A percentile compares a stretch with the other conserved stretches of the same genome.
Evolutionary conservation across 2,329 filamentous ascomycete genomes (phyloP).

Genomic region (Cryphonectria radicalis): DNA sequence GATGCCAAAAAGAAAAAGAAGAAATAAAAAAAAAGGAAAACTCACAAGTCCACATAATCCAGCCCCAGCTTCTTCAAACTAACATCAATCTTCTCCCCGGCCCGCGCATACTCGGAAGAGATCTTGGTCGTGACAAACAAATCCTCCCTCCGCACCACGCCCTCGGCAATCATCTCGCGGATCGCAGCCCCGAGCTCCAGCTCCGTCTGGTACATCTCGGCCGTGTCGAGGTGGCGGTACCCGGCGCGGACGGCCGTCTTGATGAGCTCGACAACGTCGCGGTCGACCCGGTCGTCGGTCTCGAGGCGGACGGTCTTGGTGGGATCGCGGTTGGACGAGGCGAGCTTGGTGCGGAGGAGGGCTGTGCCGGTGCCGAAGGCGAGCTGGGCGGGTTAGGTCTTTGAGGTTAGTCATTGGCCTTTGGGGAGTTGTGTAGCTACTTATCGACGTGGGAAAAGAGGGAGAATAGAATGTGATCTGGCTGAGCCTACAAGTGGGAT

Average conservation of each 20-base stretch:
- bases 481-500: conserved; percentile 9
- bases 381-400: neutral
- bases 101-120: conserved; percentile 35
- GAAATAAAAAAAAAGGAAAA: neutral
- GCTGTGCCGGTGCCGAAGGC: conserved; percentile 9
- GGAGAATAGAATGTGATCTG: neutral
- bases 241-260: conserved; percentile 2
- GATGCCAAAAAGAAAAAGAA: no score
- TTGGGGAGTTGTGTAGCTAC: no score
- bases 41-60: conserved; percentile 68
- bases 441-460: neutral
- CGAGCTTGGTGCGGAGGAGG: conserved; percentile 2
- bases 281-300: neutral
- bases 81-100: conserved; percentile 40
- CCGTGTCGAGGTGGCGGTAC: conserved; percentile 8
- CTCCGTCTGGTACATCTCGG: conserved; percentile 22
- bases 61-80: conserved; percentile 65
- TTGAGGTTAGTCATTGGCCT: neutral
- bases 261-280: conserved; percentile 2
- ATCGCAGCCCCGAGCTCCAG: conserved; percentile 21
- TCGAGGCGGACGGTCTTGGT: neutral
- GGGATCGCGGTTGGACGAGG: neutral
- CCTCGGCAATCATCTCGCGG: conserved; percentile 5
- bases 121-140: conserved; percentile 25
- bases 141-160: conserved; percentile 29